A percentile compares a stretch with the other conserved stretches of the same genome.
phyloP scores from a whole-genome alignment of 1,139 yeast species.

The Williopsis jadinii region DNA sequence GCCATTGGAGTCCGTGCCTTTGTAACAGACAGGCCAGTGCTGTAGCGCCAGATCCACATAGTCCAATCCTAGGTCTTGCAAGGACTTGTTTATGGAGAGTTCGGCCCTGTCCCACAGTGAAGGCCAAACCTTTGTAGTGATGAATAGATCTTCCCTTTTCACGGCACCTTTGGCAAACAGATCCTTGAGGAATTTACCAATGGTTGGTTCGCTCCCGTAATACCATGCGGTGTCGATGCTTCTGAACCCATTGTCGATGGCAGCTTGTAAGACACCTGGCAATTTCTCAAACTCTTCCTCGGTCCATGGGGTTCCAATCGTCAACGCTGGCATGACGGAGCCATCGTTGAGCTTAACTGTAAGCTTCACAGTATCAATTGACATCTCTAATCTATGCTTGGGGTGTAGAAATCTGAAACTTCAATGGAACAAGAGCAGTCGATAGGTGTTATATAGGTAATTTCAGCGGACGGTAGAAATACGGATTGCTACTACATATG shows the following conservation, averaged over 20 bases:
- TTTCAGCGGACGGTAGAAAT: too few species aligned
- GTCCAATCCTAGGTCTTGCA: conserved; percentile 41
- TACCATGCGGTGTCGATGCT: conserved; percentile 52
- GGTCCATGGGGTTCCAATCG: conserved; percentile 48
- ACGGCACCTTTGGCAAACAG: conserved; percentile 40
- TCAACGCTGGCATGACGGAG: conserved; percentile 46
- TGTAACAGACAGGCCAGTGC: conserved; percentile 45
- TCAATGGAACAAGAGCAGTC: too few species aligned
- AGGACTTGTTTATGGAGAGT: conserved; percentile 30
- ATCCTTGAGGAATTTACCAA: conserved; percentile 46
- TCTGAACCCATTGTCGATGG: conserved; percentile 41
- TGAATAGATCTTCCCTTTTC: conserved; percentile 49
- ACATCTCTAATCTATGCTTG: not conserved
- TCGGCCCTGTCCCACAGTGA: conserved; percentile 32
- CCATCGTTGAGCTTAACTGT: conserved; percentile 39
- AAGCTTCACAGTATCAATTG: not conserved
- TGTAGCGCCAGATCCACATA: conserved; percentile 54
- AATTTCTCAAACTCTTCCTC: conserved; percentile 25
- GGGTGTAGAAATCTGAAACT: too few species aligned
- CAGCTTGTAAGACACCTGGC: conserved; percentile 36
- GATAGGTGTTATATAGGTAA: too few species aligned
- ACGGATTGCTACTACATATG: too few species aligned
- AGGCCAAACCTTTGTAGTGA: conserved; percentile 60
- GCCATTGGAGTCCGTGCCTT: conserved; percentile 12
- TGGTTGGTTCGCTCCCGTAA: conserved; percentile 42